Conservation (phyloP, 306 rosid genomes). For the Crataegus laevigata region DNA sequence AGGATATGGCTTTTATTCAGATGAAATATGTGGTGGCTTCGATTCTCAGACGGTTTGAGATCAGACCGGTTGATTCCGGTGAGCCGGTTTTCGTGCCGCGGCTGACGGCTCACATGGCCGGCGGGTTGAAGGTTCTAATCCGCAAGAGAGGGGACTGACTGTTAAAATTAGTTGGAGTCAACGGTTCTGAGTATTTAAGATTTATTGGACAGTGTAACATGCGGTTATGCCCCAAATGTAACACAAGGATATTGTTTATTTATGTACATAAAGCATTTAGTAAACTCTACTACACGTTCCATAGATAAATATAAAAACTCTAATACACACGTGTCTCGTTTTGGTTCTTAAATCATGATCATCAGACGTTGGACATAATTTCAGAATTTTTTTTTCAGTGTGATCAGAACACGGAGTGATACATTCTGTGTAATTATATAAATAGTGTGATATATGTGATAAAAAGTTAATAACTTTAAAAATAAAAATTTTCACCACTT, state of each 20-base stretch:
- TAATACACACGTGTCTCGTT: neutral
- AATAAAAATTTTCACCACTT: too few relatives aligned
- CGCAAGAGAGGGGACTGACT: constrained; percentile 33
- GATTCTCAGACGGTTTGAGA: constrained; percentile 38
- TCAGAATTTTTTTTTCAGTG: too few relatives aligned
- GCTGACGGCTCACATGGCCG: constrained; percentile 88
- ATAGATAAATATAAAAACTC: neutral
- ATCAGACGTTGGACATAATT: neutral
- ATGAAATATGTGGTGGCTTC: constrained; percentile 76
- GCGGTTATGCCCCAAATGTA: constrained; percentile 11
- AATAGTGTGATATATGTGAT: too few relatives aligned
- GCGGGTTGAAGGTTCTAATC: constrained; percentile 58
- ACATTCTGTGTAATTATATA: too few relatives aligned
- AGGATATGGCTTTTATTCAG: constrained; percentile 81
- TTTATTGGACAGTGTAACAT: constrained; percentile 15
- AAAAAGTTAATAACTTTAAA: too few relatives aligned
- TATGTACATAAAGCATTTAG: constrained; percentile 4
- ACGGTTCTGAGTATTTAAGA: neutral
- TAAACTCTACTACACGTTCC: neutral
- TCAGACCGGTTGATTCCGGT: constrained; percentile 32
- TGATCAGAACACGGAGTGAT: too few relatives aligned
- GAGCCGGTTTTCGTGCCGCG: constrained; percentile 70
- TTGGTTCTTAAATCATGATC: neutral
- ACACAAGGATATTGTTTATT: neutral
- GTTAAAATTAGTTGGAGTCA: constrained; percentile 12